phyloP scores from a whole-genome alignment of 768 basidiomycete genomes.

The Xanthoconium stramineum region DNA sequence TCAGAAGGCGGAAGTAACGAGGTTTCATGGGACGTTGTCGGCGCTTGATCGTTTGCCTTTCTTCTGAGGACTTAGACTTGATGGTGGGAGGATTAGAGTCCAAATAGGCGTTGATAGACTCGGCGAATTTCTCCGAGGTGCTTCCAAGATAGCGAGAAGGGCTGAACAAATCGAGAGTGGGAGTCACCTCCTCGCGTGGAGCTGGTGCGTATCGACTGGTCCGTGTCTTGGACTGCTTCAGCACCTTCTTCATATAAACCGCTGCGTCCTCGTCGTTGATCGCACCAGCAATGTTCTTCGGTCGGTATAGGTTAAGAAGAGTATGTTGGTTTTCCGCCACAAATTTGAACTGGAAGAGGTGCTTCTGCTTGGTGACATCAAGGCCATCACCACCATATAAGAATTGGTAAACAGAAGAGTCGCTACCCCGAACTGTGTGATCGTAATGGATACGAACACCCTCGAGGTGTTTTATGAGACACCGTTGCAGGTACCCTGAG shows the following conservation, averaged over 20 bases:
- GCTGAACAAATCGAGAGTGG: constrained; percentile 69
- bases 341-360: constrained; percentile 91
- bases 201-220: constrained; percentile 39
- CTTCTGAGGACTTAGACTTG: constrained; percentile 39
- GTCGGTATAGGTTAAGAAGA: constrained; percentile 68
- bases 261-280: constrained; percentile 67
- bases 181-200: constrained; percentile 61
- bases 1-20: constrained; percentile 71
- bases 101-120: constrained; percentile 74
- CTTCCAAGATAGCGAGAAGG: constrained; percentile 82
- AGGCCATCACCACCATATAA: constrained; percentile 94
- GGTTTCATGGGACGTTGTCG: constrained; percentile 45
- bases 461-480: constrained; percentile 97
- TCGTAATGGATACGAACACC: constrained; percentile 97
- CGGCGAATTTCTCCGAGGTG: constrained; percentile 90
- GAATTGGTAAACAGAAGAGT: constrained; percentile 93
- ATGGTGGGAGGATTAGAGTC: constrained; percentile 65
- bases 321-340: constrained; percentile 82
- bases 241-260: constrained; percentile 83
- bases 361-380: constrained; percentile 97
- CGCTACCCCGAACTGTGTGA: constrained; percentile 94
- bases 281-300: constrained; percentile 50
- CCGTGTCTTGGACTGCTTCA: constrained; percentile 65
- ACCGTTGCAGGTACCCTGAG: constrained; percentile 96
- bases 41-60: constrained; percentile 38